Evolutionary conservation across 306 rosid species (phyloP).

Genomic region (Sesbania bispinosa): DNA sequence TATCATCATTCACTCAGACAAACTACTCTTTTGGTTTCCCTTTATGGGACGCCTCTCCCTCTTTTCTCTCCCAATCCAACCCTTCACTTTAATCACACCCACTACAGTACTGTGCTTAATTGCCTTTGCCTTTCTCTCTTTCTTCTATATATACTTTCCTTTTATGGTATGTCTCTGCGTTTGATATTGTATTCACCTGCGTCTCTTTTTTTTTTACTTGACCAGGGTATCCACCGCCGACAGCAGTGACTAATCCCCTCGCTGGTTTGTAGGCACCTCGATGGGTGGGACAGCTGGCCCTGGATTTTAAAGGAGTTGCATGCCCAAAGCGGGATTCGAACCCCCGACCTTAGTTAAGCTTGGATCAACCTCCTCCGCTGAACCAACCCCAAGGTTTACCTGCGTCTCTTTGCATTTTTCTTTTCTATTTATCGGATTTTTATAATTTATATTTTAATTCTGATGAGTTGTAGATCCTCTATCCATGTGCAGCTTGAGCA

Average conservation of each 20-base stretch:
- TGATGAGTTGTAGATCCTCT: background rate
- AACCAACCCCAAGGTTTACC: too few relatives aligned
- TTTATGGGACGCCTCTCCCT: slow-evolving; percentile 22
- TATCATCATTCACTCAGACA: slow-evolving; percentile 51
- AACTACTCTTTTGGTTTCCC: slow-evolving; percentile 43
- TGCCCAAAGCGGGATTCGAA: too few relatives aligned
- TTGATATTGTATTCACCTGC: slow-evolving; percentile 6
- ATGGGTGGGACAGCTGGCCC: too few relatives aligned
- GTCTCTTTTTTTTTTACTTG: too few relatives aligned
- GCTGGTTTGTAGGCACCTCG: too few relatives aligned
- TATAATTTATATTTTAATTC: background rate
- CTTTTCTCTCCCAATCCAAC: too few relatives aligned
- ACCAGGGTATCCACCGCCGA: too few relatives aligned
- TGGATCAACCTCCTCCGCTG: too few relatives aligned
- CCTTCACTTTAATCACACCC: slow-evolving; percentile 11
- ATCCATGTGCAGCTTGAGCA: slow-evolving; percentile 15
- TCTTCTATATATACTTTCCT: slow-evolving; percentile 26
- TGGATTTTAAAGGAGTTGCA: too few relatives aligned
- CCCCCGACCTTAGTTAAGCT: too few relatives aligned
- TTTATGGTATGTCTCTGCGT: slow-evolving; percentile 30
- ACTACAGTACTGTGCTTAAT: slow-evolving; percentile 1
- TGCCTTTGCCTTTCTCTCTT: background rate
- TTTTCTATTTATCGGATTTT: background rate
- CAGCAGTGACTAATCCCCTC: too few relatives aligned
- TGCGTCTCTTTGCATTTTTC: slow-evolving; percentile 7